phyloP scores from a whole-genome alignment of 495 filamentous ascomycete genomes.

The Paragyromitra xinjiangensis region DNA sequence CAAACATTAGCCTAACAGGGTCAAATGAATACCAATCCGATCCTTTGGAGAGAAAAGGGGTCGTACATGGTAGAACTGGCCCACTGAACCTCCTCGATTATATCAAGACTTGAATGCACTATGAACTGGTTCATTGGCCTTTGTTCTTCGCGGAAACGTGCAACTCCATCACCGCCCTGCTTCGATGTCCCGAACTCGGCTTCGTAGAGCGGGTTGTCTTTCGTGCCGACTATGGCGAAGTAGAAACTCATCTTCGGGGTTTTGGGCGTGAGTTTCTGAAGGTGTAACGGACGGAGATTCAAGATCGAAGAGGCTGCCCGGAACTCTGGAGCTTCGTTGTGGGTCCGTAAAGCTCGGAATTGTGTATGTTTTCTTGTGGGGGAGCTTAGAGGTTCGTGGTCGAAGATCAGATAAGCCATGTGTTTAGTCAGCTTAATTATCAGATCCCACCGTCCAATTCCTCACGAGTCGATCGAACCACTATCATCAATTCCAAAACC shows the following conservation, averaged over 20 bases:
- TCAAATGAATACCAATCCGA: neutral
- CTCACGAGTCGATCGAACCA: constrained; percentile 32
- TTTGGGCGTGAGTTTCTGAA: constrained; percentile 1
- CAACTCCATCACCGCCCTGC: constrained; percentile 87
- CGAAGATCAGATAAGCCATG: constrained; percentile 18
- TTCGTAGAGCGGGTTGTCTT: constrained; percentile 94
- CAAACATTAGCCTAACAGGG: constrained; percentile 28
- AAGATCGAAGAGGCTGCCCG: neutral
- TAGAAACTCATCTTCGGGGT: constrained; percentile 86
- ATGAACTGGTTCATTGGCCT: constrained; percentile 97
- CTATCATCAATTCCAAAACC: neutral
- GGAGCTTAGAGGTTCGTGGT: constrained; percentile 12
- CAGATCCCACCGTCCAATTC: constrained; percentile 20
- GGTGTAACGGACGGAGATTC: neutral
- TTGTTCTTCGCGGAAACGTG: constrained; percentile 84
- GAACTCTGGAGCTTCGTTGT: neutral
- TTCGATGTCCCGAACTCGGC: constrained; percentile 96
- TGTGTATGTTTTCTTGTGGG: neutral
- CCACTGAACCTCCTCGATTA: constrained; percentile 97
- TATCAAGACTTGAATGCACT: constrained; percentile 88
- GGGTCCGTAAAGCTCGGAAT: neutral
- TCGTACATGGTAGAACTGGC: constrained; percentile 57
- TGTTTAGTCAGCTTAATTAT: constrained; percentile 15
- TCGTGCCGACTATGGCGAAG: constrained; percentile 92
- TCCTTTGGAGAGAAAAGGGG: neutral